Percentiles rank a stretch among this genome's conserved stretches.
Evolutionary conservation across 1,139 yeast species (phyloP).

Genomic region (Torulaspora globosa): DNA sequence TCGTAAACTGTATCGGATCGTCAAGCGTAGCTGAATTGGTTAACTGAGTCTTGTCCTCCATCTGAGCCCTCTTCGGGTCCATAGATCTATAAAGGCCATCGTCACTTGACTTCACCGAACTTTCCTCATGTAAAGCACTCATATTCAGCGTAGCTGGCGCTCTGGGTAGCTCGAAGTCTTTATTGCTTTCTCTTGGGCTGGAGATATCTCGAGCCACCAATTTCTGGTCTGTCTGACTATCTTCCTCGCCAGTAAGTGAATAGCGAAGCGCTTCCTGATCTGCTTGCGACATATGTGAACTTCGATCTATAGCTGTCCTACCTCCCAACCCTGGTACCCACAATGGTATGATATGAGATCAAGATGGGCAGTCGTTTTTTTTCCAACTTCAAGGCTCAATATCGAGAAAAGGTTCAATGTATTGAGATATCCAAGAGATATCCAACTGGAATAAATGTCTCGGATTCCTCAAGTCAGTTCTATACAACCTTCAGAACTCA

Average conservation of each 20-base stretch:
- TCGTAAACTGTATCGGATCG: slow-evolving; percentile 40
- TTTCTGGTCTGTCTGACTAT: not conserved
- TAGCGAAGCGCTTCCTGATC: not conserved
- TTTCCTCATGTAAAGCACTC: slow-evolving; percentile 41
- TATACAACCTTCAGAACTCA: not conserved
- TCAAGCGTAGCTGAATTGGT: slow-evolving; percentile 31
- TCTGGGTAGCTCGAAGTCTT: slow-evolving; percentile 44
- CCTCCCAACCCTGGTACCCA: not conserved
- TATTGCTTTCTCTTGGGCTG: not conserved
- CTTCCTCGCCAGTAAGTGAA: not conserved
- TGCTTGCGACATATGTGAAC: not conserved
- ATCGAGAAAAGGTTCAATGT: not conserved
- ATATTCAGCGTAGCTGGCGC: slow-evolving; percentile 60
- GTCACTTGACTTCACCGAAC: slow-evolving; percentile 8
- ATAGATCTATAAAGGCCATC: slow-evolving; percentile 18
- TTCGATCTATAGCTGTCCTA: not conserved
- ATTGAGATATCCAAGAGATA: not conserved
- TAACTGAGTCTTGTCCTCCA: slow-evolving; percentile 1
- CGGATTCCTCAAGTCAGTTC: not conserved
- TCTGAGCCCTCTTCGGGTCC: slow-evolving; percentile 14
- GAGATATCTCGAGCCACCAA: not conserved
- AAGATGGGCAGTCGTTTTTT: not conserved
- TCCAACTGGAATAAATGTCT: not conserved
- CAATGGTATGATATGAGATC: not conserved
- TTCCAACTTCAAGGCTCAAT: not conserved